phyloP scores from a whole-genome alignment of 495 filamentous ascomycete species.

The Aspergillus cavernicola region DNA sequence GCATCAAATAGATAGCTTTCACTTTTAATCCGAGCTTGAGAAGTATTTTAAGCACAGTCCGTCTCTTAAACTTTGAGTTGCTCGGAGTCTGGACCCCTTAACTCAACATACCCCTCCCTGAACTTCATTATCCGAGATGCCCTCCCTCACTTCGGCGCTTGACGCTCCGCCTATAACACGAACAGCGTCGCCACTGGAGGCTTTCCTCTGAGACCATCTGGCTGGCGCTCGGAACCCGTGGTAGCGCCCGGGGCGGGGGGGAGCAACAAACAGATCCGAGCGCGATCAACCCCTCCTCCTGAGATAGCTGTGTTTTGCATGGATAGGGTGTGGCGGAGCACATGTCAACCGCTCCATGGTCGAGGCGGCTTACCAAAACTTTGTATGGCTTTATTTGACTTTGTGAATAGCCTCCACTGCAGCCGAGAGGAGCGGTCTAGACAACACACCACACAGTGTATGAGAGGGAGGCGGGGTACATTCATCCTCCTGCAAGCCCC shows the following conservation, averaged over 20 bases:
- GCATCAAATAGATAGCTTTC: not conserved
- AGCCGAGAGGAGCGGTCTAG: not conserved
- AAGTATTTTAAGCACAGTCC: not conserved
- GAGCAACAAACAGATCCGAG: slow-evolving; percentile 11
- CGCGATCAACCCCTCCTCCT: slow-evolving; percentile 11
- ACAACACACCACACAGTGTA: not conserved
- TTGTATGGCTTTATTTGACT: not conserved
- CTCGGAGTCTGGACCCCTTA: not conserved
- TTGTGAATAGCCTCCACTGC: not conserved
- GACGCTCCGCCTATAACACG: not conserved
- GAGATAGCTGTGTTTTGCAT: not conserved
- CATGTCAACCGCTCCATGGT: not conserved
- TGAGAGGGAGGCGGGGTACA: slow-evolving; percentile 1
- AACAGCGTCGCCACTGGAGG: not conserved
- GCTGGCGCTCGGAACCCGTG: not conserved
- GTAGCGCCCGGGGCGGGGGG: slow-evolving; percentile 4
- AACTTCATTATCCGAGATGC: not conserved
- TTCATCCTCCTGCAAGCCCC: not conserved
- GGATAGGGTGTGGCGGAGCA: not conserved
- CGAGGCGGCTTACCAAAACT: not conserved
- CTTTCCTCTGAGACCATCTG: not conserved
- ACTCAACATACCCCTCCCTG: not conserved
- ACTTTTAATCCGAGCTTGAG: not conserved
- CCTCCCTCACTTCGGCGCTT: not conserved
- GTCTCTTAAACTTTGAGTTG: not conserved